phyloP scores from a whole-genome alignment of 108 stramenopile genomes.

The Cylindrotheca closterium region DNA sequence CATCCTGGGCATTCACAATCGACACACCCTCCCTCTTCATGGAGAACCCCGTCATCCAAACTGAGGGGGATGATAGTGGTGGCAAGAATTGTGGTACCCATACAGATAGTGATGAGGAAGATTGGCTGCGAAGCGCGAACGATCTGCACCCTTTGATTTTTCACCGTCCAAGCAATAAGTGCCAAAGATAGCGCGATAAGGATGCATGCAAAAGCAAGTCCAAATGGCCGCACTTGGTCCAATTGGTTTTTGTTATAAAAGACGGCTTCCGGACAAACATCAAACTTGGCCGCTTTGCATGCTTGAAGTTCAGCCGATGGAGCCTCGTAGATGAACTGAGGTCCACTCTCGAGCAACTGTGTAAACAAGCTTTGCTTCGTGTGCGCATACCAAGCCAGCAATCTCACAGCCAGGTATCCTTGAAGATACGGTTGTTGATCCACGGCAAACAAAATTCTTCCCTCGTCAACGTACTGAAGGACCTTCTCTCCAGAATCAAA shows the following conservation, averaged over 20 bases:
- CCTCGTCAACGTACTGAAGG: conserved; percentile 12
- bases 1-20: no score
- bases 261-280: no score
- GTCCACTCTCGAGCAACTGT: conserved; percentile 17
- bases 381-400: not conserved
- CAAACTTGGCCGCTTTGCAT: conserved; percentile 13
- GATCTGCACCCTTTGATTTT: conserved; percentile 18
- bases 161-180: no score
- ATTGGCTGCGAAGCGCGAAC: conserved; percentile 47
- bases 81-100: conserved; percentile 48
- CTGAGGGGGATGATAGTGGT: conserved; percentile 36
- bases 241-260: no score
- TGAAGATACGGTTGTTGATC: conserved; percentile 33
- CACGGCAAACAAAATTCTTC: conserved; percentile 20
- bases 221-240: no score
- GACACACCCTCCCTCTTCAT: no score
- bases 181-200: no score
- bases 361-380: not conserved
- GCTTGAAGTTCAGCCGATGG: not conserved
- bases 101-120: conserved; percentile 44
- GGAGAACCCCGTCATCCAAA: conserved; percentile 48
- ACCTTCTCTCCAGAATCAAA: conserved; percentile 21
- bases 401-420: conserved; percentile 21
- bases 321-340: conserved; percentile 2
- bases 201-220: no score